Base-by-base conservation (phyloP, 805 yeast species). In the Starmerella sirachaensis region DNA sequence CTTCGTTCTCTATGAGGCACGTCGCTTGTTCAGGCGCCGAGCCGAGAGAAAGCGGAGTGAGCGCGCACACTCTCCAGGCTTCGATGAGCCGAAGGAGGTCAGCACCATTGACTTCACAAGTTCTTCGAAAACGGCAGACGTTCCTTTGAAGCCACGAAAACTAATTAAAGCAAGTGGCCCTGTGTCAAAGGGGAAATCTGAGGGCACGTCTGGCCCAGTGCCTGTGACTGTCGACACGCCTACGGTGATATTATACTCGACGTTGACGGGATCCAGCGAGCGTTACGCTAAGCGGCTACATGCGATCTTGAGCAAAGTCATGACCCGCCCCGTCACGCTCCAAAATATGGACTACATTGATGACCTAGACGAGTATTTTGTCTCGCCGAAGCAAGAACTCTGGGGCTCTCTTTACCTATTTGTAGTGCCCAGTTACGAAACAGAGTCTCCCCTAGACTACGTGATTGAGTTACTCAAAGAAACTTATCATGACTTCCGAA, bases 381-480 rank as follows among this genome's bases (percentile, higher is more conserved):
- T 82, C 32, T 66, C 74, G 9, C 93, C 93, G 5, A 48, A 52
- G 21, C 37, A 49, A 20, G 57, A 57, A 4, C 24, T 30, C 6
- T 28, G 35, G 6, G 37, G 35, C 20, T 18, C 35, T 6, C 59
- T 83, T 10, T 85, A 83, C 51, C 55, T 86, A 25, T 47, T 85
- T 41, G 82, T 85, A 12, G 63, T 85, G 22, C 96, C 96, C 1
- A 83, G 94, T 0, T 85, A 85, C 54, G 95, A 84, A 47, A 80
- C 86, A 0, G 96, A 85, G 56, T 81, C 93, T 1, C 95, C 96
- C 11, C 67, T 86, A 22, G 96, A 85, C 57, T 86, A 74, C 54
- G 83, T 84, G 57, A 62, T 85, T 40, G 93, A 82, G 50, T 75
- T 81, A 30, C 63, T 85, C 47, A 68, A 72, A 45, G 95, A 85